These are phyloP conservation scores for Claviceps purpurea DNA, from an alignment of 2,329 filamentous ascomycete genomes.

Conservation along the genomic window DNA sequence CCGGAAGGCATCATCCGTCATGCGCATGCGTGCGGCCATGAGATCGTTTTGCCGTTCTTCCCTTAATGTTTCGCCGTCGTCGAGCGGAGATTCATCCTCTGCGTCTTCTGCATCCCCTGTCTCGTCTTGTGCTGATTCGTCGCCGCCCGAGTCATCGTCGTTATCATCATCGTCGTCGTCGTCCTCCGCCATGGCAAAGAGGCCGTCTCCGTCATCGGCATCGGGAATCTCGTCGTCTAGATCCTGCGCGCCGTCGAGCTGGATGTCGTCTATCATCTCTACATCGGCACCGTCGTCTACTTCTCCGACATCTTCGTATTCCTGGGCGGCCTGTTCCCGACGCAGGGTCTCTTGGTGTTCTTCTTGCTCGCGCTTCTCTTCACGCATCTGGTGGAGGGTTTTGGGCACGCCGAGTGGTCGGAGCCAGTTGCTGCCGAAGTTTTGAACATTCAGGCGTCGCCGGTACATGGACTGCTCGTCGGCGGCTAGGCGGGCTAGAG, in stretches of 20 bases:
- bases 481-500: conserved; percentile 53
- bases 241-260: conserved; percentile 44
- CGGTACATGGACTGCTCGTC: conserved; percentile 68
- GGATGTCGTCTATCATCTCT: conserved; percentile 40
- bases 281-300: conserved; percentile 23
- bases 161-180: conserved; percentile 25
- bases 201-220: conserved; percentile 32
- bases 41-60: conserved; percentile 35
- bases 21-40: conserved; percentile 36
- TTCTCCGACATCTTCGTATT: conserved; percentile 58
- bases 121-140: conserved; percentile 7
- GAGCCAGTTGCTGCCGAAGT: conserved; percentile 84
- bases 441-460: conserved; percentile 68
- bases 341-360: conserved; percentile 68
- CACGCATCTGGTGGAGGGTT: conserved; percentile 77
- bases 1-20: conserved; percentile 48
- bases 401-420: conserved; percentile 78
- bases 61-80: conserved; percentile 26
- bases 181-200: conserved; percentile 36
- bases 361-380: conserved; percentile 78
- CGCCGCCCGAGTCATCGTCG: conserved; percentile 22
- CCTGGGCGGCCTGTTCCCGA: conserved; percentile 56
- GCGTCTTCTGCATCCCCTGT: conserved; percentile 23
- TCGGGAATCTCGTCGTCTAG: conserved; percentile 64
- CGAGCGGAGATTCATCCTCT: conserved; percentile 25